A percentile compares a stretch with the other conserved stretches of the same genome.
These are phyloP conservation scores for Tephrocybe sp. DNA, from an alignment of 768 basidiomycete species.

Conservation along the genomic window DNA sequence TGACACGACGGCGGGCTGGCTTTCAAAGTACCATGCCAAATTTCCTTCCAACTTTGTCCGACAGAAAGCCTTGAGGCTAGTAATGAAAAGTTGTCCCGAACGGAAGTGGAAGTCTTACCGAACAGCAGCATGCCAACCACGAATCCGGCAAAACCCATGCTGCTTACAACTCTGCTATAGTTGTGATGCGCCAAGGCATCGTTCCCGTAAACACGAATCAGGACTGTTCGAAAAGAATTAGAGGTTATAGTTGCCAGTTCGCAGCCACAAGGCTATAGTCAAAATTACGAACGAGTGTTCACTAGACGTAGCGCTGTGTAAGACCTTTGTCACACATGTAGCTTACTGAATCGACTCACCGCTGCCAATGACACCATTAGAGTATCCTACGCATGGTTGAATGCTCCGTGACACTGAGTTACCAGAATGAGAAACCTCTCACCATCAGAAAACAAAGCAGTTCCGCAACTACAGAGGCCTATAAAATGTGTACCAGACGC, in stretches of 20 bases:
- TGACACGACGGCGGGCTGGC: no score
- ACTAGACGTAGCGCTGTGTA: no score
- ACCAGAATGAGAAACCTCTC: no score
- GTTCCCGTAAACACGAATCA: constrained; percentile 66
- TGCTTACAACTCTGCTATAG: constrained; percentile 62
- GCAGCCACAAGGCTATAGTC: no score
- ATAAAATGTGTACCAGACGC: neutral
- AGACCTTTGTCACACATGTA: no score
- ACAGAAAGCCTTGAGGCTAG: constrained; percentile 50
- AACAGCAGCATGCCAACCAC: constrained; percentile 81
- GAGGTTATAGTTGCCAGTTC: neutral
- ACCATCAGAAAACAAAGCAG: constrained; percentile 6
- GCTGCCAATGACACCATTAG: constrained; percentile 74
- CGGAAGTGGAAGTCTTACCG: constrained; percentile 32
- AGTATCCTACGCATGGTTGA: constrained; percentile 54
- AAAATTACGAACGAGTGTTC: constrained; percentile 59
- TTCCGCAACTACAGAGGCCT: neutral
- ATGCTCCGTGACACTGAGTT: no score
- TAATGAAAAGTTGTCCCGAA: neutral
- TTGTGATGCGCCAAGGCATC: constrained; percentile 47
- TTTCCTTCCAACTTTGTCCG: constrained; percentile 83
- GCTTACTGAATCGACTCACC: constrained; percentile 62
- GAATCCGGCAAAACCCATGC: constrained; percentile 78
- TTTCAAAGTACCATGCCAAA: constrained; percentile 72
- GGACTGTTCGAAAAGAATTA: constrained; percentile 38